Percentiles rank a stretch among this genome's conserved stretches.
Evolutionary conservation across 1,284 basidiomycete species (phyloP).

Genomic region (Leccinum griseonigrum): DNA sequence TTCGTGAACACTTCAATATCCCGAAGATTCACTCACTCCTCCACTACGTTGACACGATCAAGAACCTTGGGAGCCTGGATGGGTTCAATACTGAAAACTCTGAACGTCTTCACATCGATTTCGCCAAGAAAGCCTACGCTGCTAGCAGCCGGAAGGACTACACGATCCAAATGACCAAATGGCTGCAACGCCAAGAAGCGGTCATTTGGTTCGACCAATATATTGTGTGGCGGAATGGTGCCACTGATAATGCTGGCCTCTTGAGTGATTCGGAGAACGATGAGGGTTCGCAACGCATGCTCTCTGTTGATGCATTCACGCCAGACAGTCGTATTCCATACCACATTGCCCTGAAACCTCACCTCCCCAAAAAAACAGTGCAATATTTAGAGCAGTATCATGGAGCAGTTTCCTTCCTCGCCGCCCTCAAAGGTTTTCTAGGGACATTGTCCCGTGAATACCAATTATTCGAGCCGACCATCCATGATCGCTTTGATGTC

Average conservation of each 20-base stretch:
- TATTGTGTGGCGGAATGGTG: neutral
- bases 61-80: too few relatives aligned
- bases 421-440: neutral
- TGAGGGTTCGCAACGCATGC: neutral
- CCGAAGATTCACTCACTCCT: too few relatives aligned
- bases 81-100: too few relatives aligned
- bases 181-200: too few relatives aligned
- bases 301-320: too few relatives aligned
- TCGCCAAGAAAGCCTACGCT: too few relatives aligned
- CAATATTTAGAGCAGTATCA: constrained; percentile 2
- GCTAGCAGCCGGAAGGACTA: too few relatives aligned
- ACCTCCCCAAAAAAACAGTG: neutral
- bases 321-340: neutral
- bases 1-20: too few relatives aligned
- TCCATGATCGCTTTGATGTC: neutral
- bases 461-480: neutral
- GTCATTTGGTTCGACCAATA: neutral
- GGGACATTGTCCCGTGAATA: neutral
- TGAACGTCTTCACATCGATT: too few relatives aligned
- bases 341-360: neutral
- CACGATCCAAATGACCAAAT: too few relatives aligned
- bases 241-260: neutral
- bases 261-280: neutral
- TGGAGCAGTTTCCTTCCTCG: neutral
- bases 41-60: too few relatives aligned